phyloP scores from a whole-genome alignment of 2,329 filamentous ascomycete species.

The Hypoxylon rubiginosum region DNA sequence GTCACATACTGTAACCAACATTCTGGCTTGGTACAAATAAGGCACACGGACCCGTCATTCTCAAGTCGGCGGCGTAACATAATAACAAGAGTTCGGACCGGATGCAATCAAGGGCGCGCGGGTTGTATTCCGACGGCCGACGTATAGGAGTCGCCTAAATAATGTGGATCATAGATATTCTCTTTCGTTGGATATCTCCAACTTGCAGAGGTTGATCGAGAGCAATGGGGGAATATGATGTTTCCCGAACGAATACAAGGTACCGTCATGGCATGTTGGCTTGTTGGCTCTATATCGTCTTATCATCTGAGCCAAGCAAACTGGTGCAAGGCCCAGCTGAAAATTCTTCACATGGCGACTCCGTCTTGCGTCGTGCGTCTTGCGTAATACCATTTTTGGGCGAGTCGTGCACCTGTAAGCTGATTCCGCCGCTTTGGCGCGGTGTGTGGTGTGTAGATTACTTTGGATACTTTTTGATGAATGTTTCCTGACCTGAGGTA shows the following conservation, averaged over 20 bases:
- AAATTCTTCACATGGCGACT: not conserved
- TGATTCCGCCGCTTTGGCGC: not conserved
- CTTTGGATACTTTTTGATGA: not conserved
- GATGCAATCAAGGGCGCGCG: not conserved
- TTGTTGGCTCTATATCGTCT: too few relatives aligned
- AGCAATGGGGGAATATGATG: not conserved
- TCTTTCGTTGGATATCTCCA: not conserved
- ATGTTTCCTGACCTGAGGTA: not conserved
- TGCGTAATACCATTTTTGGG: not conserved
- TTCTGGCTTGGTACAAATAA: not conserved
- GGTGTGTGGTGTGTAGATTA: not conserved
- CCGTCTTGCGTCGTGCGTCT: not conserved
- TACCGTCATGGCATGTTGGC: not conserved
- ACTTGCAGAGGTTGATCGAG: not conserved
- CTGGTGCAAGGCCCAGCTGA: not conserved
- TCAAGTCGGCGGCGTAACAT: conserved; percentile 1
- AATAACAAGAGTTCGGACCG: not conserved
- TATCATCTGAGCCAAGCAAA: not conserved
- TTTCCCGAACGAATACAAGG: not conserved
- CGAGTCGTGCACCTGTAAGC: not conserved
- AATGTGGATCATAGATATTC: not conserved
- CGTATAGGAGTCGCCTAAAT: not conserved
- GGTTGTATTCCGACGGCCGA: not conserved
- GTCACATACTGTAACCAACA: conserved; percentile 9
- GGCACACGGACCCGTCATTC: not conserved